Conservation (phyloP, 441 rosid genomes). For the Pelargonium fulgidum region DNA sequence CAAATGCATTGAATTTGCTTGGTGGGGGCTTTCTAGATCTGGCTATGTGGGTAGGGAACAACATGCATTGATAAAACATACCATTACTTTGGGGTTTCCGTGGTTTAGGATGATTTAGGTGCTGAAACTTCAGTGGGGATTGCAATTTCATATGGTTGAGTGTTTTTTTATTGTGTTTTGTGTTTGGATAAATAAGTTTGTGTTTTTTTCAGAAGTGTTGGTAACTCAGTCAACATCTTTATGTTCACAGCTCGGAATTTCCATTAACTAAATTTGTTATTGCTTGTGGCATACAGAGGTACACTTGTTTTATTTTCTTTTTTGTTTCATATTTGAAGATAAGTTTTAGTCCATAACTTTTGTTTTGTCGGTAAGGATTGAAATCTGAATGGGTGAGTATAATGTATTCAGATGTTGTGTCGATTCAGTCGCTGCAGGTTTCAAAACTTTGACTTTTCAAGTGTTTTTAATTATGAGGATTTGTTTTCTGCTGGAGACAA, state of each 20-base stretch:
- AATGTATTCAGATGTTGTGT: neutral
- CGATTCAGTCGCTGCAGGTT: neutral
- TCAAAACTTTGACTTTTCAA: neutral
- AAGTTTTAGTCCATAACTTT: neutral
- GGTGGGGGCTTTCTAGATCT: constrained; percentile 7
- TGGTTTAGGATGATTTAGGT: neutral
- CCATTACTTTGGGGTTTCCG: neutral
- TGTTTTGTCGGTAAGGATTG: neutral
- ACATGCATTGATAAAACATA: neutral
- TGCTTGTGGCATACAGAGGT: neutral
- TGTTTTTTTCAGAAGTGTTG: neutral
- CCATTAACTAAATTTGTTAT: neutral
- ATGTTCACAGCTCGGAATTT: neutral
- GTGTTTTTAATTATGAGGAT: neutral
- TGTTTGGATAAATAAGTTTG: neutral
- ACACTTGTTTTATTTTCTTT: neutral
- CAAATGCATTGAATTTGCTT: neutral
- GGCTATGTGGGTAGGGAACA: neutral
- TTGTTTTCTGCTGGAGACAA: neutral
- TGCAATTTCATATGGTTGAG: neutral
- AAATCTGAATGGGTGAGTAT: neutral
- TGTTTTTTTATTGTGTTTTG: neutral
- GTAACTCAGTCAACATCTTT: neutral
- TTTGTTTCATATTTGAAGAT: neutral
- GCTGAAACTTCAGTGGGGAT: neutral